Conservation (phyloP, 2,329 filamentous ascomycete species). For the Pseudocercospora ulei region DNA sequence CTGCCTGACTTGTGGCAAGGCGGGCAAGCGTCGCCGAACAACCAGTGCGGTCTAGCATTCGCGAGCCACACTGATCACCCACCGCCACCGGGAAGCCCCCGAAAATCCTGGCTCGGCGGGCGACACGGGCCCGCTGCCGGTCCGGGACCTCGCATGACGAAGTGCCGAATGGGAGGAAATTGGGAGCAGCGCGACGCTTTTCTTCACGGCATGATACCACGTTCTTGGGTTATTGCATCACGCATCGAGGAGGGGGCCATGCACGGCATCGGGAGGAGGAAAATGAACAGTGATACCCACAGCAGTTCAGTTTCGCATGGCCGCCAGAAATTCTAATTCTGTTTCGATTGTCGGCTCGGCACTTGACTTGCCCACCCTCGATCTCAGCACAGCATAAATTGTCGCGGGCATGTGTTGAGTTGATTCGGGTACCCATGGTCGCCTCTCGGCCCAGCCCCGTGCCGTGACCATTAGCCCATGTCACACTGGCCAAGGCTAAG, state of each 20-base stretch:
- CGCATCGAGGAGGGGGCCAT: constrained; percentile 4
- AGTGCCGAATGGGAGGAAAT: background rate
- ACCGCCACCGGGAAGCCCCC: too few species aligned
- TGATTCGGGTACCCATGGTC: too few species aligned
- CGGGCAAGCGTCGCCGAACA: constrained; percentile 35
- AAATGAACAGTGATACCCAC: constrained; percentile 23
- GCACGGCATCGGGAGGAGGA: too few species aligned
- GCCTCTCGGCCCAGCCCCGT: too few species aligned
- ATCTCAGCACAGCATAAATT: too few species aligned
- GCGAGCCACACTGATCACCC: constrained; percentile 4
- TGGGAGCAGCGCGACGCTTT: background rate
- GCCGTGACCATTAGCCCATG: too few species aligned
- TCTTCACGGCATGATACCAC: constrained; percentile 3
- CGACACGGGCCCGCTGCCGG: too few species aligned
- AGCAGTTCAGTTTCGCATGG: constrained; percentile 15
- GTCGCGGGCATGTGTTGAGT: too few species aligned
- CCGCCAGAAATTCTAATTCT: constrained; percentile 7
- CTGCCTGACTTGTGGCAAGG: constrained; percentile 44
- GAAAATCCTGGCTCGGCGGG: too few species aligned
- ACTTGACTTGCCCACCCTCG: too few species aligned
- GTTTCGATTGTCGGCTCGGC: too few species aligned
- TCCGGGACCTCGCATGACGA: background rate
- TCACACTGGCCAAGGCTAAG: too few species aligned
- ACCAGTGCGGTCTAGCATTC: constrained; percentile 34
- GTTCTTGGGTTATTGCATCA: background rate